A percentile compares a stretch with the other conserved stretches of the same genome.
Evolutionary conservation across 345 rosid genomes (phyloP).

Genomic region (Orychophragmus violaceus): DNA sequence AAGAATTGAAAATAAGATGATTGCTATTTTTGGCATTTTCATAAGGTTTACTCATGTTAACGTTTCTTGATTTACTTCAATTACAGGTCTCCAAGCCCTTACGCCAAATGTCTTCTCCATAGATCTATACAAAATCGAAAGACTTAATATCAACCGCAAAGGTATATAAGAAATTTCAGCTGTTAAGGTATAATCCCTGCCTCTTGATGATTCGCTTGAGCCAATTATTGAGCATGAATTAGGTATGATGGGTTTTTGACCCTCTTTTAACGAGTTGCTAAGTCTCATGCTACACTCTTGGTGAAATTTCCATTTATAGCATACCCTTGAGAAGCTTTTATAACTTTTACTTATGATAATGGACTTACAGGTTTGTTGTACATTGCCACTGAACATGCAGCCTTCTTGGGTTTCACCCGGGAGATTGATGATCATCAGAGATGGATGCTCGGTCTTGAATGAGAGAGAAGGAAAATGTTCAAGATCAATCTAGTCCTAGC

Average conservation of each 20-base stretch:
- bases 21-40: not conserved
- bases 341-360: constrained; percentile 13
- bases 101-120: constrained; percentile 57
- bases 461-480: constrained; percentile 42
- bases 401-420: constrained; percentile 47
- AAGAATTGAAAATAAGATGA: not conserved
- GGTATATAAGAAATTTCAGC: constrained; percentile 41
- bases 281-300: not conserved
- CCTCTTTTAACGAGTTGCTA: not conserved
- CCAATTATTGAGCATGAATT: constrained; percentile 13
- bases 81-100: constrained; percentile 58
- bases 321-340: constrained; percentile 2
- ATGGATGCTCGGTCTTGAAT: constrained; percentile 46
- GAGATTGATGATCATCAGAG: too few species aligned
- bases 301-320: not conserved
- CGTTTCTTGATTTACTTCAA: constrained; percentile 20
- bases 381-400: constrained; percentile 92
- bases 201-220: constrained; percentile 20
- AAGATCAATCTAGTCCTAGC: constrained; percentile 15
- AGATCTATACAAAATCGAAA: constrained; percentile 65
- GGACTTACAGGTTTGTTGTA: constrained; percentile 57
- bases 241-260: constrained; percentile 8
- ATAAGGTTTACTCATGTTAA: constrained; percentile 4
- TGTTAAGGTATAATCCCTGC: constrained; percentile 30
- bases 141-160: constrained; percentile 76